Base-by-base conservation (phyloP, 2,329 filamentous ascomycete genomes). In the Reticulascus tulasneorum region DNA sequence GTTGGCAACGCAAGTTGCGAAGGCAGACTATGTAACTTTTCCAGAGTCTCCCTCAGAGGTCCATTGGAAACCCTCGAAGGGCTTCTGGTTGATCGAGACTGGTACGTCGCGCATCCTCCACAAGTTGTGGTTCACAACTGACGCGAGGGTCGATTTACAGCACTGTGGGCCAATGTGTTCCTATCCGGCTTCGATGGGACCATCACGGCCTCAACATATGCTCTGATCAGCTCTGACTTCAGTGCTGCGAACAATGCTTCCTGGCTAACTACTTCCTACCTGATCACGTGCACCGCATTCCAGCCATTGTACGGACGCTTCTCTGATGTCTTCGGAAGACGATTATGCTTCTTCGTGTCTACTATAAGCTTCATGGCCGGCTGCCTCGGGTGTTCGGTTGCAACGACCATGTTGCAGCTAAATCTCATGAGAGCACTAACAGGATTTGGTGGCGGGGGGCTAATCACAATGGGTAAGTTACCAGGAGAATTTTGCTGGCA, bases 221-320 rank as follows among this genome's bases (percentile, higher is more conserved):
- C 81, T 3, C 77, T 84, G 33, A 86, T 86, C 45, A 82, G 80
- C 24, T 85, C 82, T 11, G 75, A 84, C 47, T 87, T 86, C 51
- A 67, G 77, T 42, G 75, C 82, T 4, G 79, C 81, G 10, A 86
- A 86, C 50, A 76, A 77, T 9, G 82, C 83, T 2, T 85, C 82
- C 0, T 88, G 83, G 83, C 62, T 87, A 13, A 84, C 81, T 1
- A 87, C 83, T 0, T 76, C 80, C 0, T 86, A 86, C 49, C 66
- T 86, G 16, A 65, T 87, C 37, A 85, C 82, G 1, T 79, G 74
- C 6, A 85, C 82, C 1, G 79, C 82, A 3, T 82, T 86, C 35
- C 79, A 86, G 52, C 83, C 82, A 1, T 66, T 87, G 1, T 84
- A 84, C 48, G 82, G 82, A 2, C 74, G 82, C 3, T 64, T 86